These are phyloP conservation scores for Geoglossum cookeanum DNA, from an alignment of 2,329 filamentous ascomycete genomes.

Conservation along the genomic window DNA sequence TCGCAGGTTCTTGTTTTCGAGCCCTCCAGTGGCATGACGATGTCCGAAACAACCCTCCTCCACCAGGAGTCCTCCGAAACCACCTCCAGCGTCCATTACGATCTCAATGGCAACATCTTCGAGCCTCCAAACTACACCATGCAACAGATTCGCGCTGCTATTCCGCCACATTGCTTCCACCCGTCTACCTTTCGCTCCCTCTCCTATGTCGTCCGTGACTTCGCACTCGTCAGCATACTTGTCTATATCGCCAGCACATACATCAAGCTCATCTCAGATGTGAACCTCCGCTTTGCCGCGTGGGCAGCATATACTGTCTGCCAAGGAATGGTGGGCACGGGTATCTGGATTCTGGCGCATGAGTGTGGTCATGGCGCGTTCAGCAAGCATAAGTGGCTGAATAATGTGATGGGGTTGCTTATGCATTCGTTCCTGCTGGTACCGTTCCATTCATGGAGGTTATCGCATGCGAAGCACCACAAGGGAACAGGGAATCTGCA, in stretches of 20 bases:
- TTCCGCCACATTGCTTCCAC: constrained; percentile 42
- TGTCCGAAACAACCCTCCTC: too few species aligned
- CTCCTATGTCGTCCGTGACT: constrained; percentile 37
- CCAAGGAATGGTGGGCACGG: constrained; percentile 47
- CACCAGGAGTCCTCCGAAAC: not conserved
- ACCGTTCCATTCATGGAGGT: constrained; percentile 57
- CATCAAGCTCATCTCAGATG: constrained; percentile 31
- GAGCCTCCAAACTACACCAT: constrained; percentile 17
- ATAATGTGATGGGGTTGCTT: constrained; percentile 42
- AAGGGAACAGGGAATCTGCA: constrained; percentile 47
- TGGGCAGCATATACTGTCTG: constrained; percentile 43
- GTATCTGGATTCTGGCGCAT: constrained; percentile 52
- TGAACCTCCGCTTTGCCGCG: constrained; percentile 25
- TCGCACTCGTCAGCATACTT: constrained; percentile 29
- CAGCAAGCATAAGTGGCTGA: constrained; percentile 35
- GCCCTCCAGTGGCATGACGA: too few species aligned
- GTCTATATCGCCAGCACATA: constrained; percentile 32
- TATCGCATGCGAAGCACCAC: constrained; percentile 51
- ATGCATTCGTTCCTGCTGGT: constrained; percentile 47
- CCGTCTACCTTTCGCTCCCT: constrained; percentile 32
- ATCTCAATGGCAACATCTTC: constrained; percentile 17
- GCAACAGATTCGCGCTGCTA: constrained; percentile 23
- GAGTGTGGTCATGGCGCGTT: constrained; percentile 54
- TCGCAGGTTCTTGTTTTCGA: too few species aligned
- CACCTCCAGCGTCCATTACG: constrained; percentile 11